phyloP scores from a whole-genome alignment of 2,329 filamentous ascomycete genomes.

The Neofusicoccum laricinum region DNA sequence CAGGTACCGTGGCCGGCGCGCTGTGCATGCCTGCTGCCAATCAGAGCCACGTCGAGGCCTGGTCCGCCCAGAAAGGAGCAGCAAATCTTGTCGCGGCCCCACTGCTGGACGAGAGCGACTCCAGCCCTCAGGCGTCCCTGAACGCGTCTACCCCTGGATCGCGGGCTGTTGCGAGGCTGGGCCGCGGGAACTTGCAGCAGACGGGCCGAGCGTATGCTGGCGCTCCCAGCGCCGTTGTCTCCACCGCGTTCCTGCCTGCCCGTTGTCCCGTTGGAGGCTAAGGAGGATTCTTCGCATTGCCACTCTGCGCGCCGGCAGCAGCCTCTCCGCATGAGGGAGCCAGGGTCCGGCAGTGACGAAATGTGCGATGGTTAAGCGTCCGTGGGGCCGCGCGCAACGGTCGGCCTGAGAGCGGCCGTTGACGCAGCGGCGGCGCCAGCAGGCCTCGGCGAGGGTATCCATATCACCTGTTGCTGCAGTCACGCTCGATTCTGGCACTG shows the following conservation, averaged over 20 bases:
- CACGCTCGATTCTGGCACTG: conserved; percentile 1
- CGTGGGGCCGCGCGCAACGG: neutral
- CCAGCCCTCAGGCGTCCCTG: conserved; percentile 8
- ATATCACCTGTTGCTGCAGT: conserved; percentile 1
- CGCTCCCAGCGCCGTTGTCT: neutral
- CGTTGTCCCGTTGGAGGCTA: neutral
- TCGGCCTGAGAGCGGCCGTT: neutral
- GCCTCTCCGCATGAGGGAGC: neutral
- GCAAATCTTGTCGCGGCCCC: conserved; percentile 3
- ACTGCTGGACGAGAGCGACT: neutral
- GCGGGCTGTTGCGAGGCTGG: conserved; percentile 1
- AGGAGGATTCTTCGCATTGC: neutral
- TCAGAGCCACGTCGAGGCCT: neutral
- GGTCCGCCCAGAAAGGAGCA: conserved; percentile 7
- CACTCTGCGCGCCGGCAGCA: neutral
- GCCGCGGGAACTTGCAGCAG: conserved; percentile 2
- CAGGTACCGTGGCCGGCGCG: neutral
- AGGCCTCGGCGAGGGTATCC: neutral
- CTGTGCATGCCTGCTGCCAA: conserved; percentile 3
- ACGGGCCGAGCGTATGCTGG: neutral
- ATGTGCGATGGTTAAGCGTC: neutral
- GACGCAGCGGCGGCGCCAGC: neutral
- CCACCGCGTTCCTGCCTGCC: neutral
- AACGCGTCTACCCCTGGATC: conserved; percentile 7
- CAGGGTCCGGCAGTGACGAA: conserved; percentile 12